Base-by-base conservation (phyloP, 768 basidiomycete species). In the Termitomyces sp. region DNA sequence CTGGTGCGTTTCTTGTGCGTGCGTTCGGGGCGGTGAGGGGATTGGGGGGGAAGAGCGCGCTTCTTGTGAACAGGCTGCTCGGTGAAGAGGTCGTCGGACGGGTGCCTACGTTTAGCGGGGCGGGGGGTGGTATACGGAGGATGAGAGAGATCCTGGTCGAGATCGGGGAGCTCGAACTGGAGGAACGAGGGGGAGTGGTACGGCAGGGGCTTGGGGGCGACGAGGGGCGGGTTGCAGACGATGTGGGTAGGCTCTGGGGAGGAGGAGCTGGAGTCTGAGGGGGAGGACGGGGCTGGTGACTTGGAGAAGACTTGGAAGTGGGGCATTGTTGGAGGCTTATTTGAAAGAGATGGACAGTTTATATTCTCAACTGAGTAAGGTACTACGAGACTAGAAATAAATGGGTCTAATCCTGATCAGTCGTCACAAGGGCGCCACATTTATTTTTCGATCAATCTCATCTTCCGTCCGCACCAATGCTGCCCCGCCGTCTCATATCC, bases 171-270 rank as follows among this genome's bases (percentile, higher is more conserved):
- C 56, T 85, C 83, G 67, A 85, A 87, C 54, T 86, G 82, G 56
- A 88, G 81, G 68, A 87, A 86, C 0, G 80, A 81, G 28, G 86
- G 86, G 10, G 85, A 84, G 56, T 85, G 84, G 70, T 84, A 87
- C 2, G 86, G 87, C 38, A 87, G 80, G 0, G 86, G 86, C 26
- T 80, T 81, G 13, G 87, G 86, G 0, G 85, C 86, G 60, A 87
- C 72, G 56, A 88, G 75, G n/a, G 86, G 86, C 2, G 84, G 84
- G 80, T 22, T 52, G 73, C 84, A 86, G 22, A 86, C 75, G 70
- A 85, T 78, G 59, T 81, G 77, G 45, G 79, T 61, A 10, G 72
- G 68, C 45, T 63, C 72, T 45, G 69, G 67, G 44, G 65, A 61
- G 32, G 62, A 65, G 16, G 64, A 65, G 35, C 65, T 66, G n/a